Evolutionary conservation across 1,139 yeast genomes (phyloP).

Genomic region (Spathaspora sp.): DNA sequence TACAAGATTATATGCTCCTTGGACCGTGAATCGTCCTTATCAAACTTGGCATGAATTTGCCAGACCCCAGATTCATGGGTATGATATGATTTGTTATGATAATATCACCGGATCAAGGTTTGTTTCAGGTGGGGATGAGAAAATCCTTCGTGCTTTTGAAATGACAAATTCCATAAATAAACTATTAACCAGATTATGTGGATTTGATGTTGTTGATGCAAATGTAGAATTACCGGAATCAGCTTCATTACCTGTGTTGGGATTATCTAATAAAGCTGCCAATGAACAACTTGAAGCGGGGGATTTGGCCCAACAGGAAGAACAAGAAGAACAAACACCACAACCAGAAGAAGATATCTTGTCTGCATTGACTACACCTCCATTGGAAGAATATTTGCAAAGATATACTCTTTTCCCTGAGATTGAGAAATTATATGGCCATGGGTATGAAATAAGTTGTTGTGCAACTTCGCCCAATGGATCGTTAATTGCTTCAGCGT

Average conservation of each 20-base stretch:
- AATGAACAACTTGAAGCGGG: conserved; percentile 46
- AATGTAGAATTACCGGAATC: conserved; percentile 56
- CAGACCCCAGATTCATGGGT: conserved; percentile 97
- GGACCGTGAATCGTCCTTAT: conserved; percentile 36
- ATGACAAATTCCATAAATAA: conserved; percentile 80
- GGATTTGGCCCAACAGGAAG: conserved; percentile 34
- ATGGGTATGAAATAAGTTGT: conserved; percentile 90
- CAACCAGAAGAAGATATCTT: conserved; percentile 43
- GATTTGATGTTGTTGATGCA: conserved; percentile 29
- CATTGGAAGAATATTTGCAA: conserved; percentile 86
- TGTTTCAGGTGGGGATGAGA: conserved; percentile 96
- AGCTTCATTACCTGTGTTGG: conserved; percentile 90
- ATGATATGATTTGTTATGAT: conserved; percentile 87
- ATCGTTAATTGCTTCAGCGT: conserved; percentile 80
- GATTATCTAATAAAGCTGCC: conserved; percentile 89
- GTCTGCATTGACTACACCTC: conserved; percentile 55
- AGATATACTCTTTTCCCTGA: conserved; percentile 95
- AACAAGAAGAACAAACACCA: conserved; percentile 38
- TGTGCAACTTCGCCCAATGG: conserved; percentile 70
- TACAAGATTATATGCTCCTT: conserved; percentile 75
- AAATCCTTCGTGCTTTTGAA: conserved; percentile 84
- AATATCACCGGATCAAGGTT: conserved; percentile 60
- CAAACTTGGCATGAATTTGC: conserved; percentile 88
- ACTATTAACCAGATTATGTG: conserved; percentile 57
- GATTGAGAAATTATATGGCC: conserved; percentile 90